Base-by-base conservation (phyloP, 192 early-diverging fungal species). In the Diversispora epigaea region DNA sequence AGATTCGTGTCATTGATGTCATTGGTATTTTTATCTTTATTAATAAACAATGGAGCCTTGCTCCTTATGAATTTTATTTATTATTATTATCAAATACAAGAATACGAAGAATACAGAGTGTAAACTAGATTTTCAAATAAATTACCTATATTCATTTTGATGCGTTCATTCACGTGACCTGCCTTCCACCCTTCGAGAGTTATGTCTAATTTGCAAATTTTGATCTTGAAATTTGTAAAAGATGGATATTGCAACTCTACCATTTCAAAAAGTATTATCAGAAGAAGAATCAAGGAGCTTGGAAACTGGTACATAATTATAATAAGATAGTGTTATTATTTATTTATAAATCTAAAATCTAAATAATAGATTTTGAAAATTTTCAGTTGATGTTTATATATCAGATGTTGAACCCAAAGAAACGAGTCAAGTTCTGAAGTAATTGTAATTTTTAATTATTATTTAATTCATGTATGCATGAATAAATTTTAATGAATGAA, bases 351-450 rank as follows among this genome's bases (percentile, higher is more conserved):
- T 9, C 9, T 58, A 17, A 57, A 25, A 21, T 57, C 32, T 19
- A 25, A n/a, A 57, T 1, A 19, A 40, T 49, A 15, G 19, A 40
- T 40, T 62, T 60, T 57, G 8, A 47, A 47, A 46, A 73, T 46
- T 21, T 19, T 32, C 4, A 68, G 73, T 74, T 64, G 73, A 74
- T 52, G 61, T 74, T 11, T 74, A 74, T 64, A 57, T 64, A 14
- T 47, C 61, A 41, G 73, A 74, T 41, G 45, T 74, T 7, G 47
- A 74, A 8, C 73, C 73, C 21, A n/a, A 63, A n/a, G 73, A 74
- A 41, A 54, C 73, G 4, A 47, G n/a, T 39, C 58, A n/a, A 14
- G 44, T 54, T 6, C 11, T 74, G 64, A 74, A 64, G 78, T 79
- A 77, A 56, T 10, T 39, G 25, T 75, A 3, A 52, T 45, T 19